phyloP scores from a whole-genome alignment of 23 red algal species.

The Agarophyton chilense region DNA sequence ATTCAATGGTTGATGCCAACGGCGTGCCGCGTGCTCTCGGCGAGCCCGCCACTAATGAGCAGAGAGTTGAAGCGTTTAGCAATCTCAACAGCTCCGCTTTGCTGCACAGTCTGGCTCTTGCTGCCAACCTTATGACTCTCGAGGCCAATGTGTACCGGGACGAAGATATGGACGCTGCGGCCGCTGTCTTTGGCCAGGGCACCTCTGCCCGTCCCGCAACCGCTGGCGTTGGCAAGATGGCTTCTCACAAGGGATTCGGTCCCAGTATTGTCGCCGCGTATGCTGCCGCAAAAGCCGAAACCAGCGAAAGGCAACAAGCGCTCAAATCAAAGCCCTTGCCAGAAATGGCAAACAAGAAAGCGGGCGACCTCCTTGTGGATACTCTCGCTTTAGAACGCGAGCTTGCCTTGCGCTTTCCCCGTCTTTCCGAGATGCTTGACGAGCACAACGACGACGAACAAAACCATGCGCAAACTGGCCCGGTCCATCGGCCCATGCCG shows the following conservation, averaged over 20 bases:
- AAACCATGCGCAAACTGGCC: too few relatives aligned
- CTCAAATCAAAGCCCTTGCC: slow-evolving; percentile 32
- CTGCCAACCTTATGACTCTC: slow-evolving; percentile 55
- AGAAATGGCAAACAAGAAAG: slow-evolving; percentile 33
- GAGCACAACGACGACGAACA: neutral
- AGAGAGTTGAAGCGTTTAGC: slow-evolving; percentile 54
- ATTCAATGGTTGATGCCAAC: slow-evolving; percentile 29
- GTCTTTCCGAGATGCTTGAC: slow-evolving; percentile 66
- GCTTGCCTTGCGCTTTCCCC: slow-evolving; percentile 42
- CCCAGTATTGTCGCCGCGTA: slow-evolving; percentile 5
- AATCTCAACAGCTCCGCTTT: slow-evolving; percentile 48
- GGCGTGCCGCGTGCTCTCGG: slow-evolving; percentile 9
- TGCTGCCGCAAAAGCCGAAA: neutral
- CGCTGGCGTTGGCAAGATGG: slow-evolving; percentile 18
- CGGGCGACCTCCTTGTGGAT: slow-evolving; percentile 39
- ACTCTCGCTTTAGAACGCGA: slow-evolving; percentile 48
- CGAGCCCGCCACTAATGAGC: slow-evolving; percentile 21
- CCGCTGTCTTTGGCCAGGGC: neutral
- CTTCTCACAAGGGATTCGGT: neutral
- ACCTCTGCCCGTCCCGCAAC: neutral
- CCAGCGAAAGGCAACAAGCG: neutral
- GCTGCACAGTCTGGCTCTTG: slow-evolving; percentile 55
- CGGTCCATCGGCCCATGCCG: neutral
- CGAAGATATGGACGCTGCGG: neutral
- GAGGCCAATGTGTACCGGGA: slow-evolving; percentile 45